Evolutionary conservation across 179 eudicot genomes (phyloP), one percentile per base, ranked within the genome.

Genomic region (Dionaea muscipula): DNA sequence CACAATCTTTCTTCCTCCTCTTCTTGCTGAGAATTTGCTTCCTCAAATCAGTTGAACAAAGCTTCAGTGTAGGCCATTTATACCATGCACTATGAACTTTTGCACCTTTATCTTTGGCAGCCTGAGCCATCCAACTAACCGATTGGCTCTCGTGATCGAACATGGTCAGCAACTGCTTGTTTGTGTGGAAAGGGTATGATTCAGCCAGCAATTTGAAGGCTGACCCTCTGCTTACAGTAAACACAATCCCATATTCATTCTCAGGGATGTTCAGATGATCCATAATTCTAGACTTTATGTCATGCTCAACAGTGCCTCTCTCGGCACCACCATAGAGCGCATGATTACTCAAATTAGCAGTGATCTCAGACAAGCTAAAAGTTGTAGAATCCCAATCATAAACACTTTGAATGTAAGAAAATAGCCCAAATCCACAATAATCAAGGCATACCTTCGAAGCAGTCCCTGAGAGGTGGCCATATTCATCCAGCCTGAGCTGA

Each of bases 111-210:
- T 79, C 89, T 53, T 68, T 81, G 0, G 99, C 99, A 70, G 81
- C 77, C 71, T 93, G 99, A 52, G 78, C 86, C 99, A 93, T 93
- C 96, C 93, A 88, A 71, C 78, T 93, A 57, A 93, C 84, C 18
- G 99, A 93, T 57, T 93, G 99, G 72, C 99, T 93, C 76, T 93
- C 99, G 24, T 93, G 96, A 61, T 93, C 99, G 63, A 93, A 93
- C 99, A 93, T 93, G 26, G 99, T 88, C 48, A 93, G 73, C 72
- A 93, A 56, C 60, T 78, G 81, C 75, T 93, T 93, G 65, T 93
- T 88, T 8, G 96, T 84, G 15, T 93, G 96, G 27, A 93, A 93
- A 66, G 99, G 99, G 74, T 93, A 93, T 0, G 94, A 81, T 60
- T 93, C 99, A 46, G 99, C 94, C 8, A 93, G 67, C 77, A 93